phyloP scores from a whole-genome alignment of 345 rosid species.

The Gossypium mustelinum region DNA sequence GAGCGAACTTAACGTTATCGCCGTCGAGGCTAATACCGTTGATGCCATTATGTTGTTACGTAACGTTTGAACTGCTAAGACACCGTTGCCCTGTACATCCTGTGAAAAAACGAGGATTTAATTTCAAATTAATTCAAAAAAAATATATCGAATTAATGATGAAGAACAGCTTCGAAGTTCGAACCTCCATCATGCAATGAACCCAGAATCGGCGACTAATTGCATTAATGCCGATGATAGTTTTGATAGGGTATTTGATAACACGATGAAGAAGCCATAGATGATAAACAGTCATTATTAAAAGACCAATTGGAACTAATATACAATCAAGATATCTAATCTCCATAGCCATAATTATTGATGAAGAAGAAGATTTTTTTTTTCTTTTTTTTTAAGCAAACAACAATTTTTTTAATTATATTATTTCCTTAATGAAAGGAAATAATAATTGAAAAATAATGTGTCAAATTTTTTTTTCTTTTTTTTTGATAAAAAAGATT shows the following conservation, averaged over 20 bases:
- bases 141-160: too few species aligned
- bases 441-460: too few species aligned
- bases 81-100: background rate
- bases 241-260: background rate
- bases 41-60: background rate
- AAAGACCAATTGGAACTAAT: background rate
- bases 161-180: background rate
- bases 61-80: background rate
- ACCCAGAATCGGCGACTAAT: background rate
- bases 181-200: background rate
- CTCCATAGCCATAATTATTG: background rate
- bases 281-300: background rate
- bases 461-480: too few species aligned
- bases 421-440: too few species aligned
- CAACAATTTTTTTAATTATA: too few species aligned
- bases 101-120: too few species aligned
- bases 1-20: background rate
- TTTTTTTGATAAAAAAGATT: too few species aligned
- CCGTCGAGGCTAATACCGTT: background rate
- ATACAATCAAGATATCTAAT: background rate
- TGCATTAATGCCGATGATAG: background rate
- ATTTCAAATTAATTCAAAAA: too few species aligned
- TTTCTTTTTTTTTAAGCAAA: too few species aligned
- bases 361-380: too few species aligned
- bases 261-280: background rate